Base-by-base conservation (phyloP, 108 stramenopile genomes). In the Pseudonitzschia multiseries region DNA sequence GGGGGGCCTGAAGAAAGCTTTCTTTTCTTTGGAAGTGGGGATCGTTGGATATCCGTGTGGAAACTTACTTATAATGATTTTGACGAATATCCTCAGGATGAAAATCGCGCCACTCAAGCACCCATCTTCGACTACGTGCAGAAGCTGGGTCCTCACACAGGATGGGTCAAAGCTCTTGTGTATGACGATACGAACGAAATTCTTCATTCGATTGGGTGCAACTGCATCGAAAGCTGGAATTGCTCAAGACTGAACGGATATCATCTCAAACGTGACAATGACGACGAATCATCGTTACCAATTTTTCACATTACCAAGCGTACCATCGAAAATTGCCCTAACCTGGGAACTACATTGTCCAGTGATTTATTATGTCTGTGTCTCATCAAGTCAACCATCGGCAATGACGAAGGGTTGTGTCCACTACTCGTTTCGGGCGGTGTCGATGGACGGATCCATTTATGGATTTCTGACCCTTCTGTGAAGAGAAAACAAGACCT, bases 141-240 rank as follows among this genome's bases (percentile, higher is more conserved):
- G 51, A 41, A 69, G n/a, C 68, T 85, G 12, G 84, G 84, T 28
- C 81, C 84, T 24, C 84, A 85, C 36, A 85, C 84, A 0, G 84
- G 84, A n/a, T 85, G 84, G 84, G 84, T 85, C 13, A 82, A 85
- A 60, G 81, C 72, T 70, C 26, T 82, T 18, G 76, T 74, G 6
- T 70, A 63, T 0, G 43, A 67, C 53, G 43, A 68, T 10, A 15
- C 51, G 14, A 50, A 27, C 22, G 15, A 65, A 1, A 68, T 68
- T 17, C 31, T 85, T 28, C 81, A 75, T 72, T 82, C 81, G 15
- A 85, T 85, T 66, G 84, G 84, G 24, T 85, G 84, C 64, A 85
- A 85, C 36, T 85, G 84, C 43, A 82, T 85, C 33, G 84, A 85
- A 65, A 75, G 69, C 8, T 85, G 84, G 84, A 60, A 71, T 50